Conservation (phyloP, 148 eudicot genomes). For the Pouteria glomerata region DNA sequence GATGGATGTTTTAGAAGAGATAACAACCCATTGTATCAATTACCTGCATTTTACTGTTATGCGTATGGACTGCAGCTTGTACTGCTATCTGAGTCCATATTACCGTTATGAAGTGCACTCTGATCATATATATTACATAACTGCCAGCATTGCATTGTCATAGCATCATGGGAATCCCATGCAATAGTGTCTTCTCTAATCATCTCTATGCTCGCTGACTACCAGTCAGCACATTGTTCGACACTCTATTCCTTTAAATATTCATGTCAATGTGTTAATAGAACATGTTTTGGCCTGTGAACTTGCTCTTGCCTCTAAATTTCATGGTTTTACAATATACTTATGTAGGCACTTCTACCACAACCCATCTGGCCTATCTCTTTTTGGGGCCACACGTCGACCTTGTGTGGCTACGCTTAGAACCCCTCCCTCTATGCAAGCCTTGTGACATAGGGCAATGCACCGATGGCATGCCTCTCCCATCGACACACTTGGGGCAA, state of each 20-base stretch:
- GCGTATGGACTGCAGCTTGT: neutral
- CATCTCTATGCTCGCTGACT: neutral
- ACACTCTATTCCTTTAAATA: neutral
- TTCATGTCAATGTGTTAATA: neutral
- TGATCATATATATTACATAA: neutral
- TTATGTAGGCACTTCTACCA: too few relatives aligned
- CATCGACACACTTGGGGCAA: too few relatives aligned
- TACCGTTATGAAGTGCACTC: neutral
- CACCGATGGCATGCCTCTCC: too few relatives aligned
- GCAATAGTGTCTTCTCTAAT: neutral
- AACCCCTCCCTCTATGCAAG: too few relatives aligned
- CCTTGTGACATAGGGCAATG: too few relatives aligned
- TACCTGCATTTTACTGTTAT: too few relatives aligned
- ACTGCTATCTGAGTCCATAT: neutral
- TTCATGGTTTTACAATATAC: neutral
- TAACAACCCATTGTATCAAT: too few relatives aligned
- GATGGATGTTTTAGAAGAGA: too few relatives aligned
- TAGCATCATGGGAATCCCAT: neutral
- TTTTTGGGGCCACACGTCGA: too few relatives aligned
- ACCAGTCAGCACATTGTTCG: neutral
- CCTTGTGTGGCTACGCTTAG: too few relatives aligned
- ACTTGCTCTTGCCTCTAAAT: neutral
- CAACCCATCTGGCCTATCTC: too few relatives aligned
- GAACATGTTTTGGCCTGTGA: neutral
- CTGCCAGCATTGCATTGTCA: neutral